Conservation (phyloP, 2,329 filamentous ascomycete genomes). For the Byssoonygena ceratinophila region DNA sequence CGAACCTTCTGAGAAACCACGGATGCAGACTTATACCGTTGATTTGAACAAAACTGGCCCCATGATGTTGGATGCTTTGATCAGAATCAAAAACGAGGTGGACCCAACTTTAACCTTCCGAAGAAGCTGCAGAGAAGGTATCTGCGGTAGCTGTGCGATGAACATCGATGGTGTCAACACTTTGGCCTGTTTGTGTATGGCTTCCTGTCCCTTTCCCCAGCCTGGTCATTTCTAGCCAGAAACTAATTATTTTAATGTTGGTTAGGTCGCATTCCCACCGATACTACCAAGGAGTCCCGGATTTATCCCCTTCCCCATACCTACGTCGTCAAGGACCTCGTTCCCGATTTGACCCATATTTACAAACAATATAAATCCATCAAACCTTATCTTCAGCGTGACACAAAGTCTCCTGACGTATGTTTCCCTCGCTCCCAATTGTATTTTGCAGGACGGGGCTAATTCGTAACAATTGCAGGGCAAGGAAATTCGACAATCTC, state of each 20-base stretch:
- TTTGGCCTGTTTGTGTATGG: slow-evolving; percentile 86
- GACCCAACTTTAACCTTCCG: slow-evolving; percentile 95
- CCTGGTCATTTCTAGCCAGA: too few relatives aligned
- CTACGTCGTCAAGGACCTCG: slow-evolving; percentile 98
- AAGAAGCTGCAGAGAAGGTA: slow-evolving; percentile 91
- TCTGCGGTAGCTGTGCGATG: slow-evolving; percentile 98
- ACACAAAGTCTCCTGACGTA: slow-evolving; percentile 74
- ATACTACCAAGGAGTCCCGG: slow-evolving; percentile 69
- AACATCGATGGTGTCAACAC: slow-evolving; percentile 99
- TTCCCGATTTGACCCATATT: slow-evolving; percentile 94
- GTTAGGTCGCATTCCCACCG: slow-evolving; percentile 81
- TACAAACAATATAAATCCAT: slow-evolving; percentile 99
- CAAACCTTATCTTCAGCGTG: slow-evolving; percentile 93
- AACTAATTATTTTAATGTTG: not conserved
- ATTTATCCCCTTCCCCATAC: slow-evolving; percentile 98
- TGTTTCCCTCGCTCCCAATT: slow-evolving; percentile 28
- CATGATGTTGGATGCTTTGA: slow-evolving; percentile 94
- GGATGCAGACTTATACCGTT: slow-evolving; percentile 88
- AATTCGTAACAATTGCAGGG: slow-evolving; percentile 47
- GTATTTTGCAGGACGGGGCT: slow-evolving; percentile 12
- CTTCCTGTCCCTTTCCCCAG: not conserved
- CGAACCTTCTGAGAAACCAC: slow-evolving; percentile 79
- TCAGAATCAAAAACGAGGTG: slow-evolving; percentile 98
- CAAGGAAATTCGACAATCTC: slow-evolving; percentile 81
- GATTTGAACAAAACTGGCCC: slow-evolving; percentile 98